Evolutionary conservation across 2,329 filamentous ascomycete genomes (phyloP), one percentile per base, ranked within the genome.

Genomic region (Paraconiothyrium sp.): DNA sequence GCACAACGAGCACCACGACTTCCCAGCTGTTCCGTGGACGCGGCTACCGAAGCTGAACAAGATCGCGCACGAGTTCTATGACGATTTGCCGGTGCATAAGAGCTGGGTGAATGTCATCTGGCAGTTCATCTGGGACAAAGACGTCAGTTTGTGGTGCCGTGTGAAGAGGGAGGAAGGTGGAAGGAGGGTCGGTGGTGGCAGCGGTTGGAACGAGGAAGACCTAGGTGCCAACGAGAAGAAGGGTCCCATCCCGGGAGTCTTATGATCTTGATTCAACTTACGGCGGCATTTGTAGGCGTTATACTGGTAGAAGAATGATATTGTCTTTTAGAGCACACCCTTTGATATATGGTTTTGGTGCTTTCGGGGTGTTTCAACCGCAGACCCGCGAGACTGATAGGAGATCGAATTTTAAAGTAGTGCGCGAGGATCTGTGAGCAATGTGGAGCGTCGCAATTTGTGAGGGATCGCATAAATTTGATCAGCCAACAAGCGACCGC

Each of bases 1-100:
- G 74, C 95, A 99, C 84, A 99, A 99, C 78, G 95, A 99, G 84
- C 95, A 99, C 81, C 95, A 99, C 79, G 95, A 99, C 80, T 99
- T 99, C 82, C 95, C 95, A 11, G 95, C 95, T 51, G 88, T 99
- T 50, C 94, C 95, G 0, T 99, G 95, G 95, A 97, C 93, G 10
- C 86, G 91, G 35, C 85, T 99, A 43, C 91, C 90, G 58, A 85
- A 85, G 74, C 84, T 99, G 57, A 89, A 94, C 74, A 82, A 88
- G 65, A 91, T 96, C 59, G 95, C 95, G 1, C 86, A 86, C 67
- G 95, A 98, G 80, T 99, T 97, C 77, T 99, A 99, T 81, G 88
- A 90, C 67, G 91, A 92, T 62, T 82, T 99, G 68, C 95, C 95
- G 10, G 87, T 86, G 66, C 94, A 98, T 75, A 88, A 89, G 75